Conservation (phyloP, 441 rosid genomes). For the Dalechampia spathulata region DNA sequence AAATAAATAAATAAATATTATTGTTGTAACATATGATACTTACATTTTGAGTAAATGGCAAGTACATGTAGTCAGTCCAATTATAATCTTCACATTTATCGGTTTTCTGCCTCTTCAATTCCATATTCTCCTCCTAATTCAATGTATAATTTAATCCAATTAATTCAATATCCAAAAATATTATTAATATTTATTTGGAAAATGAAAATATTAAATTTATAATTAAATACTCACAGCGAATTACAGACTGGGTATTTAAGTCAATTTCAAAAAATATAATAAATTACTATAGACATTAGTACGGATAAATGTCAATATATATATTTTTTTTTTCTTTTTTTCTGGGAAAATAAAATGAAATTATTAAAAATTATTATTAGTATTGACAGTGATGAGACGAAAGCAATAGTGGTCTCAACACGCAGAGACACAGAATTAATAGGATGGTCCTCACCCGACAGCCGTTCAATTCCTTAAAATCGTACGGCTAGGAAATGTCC, state of each 20-base stretch:
- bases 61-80: slow-evolving; percentile 77
- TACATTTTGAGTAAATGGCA: slow-evolving; percentile 79
- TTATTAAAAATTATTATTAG: neutral
- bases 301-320: slow-evolving; percentile 8
- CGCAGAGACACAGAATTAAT: slow-evolving; percentile 15
- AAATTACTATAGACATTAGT: too few relatives aligned
- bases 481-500: slow-evolving; percentile 33
- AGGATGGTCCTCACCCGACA: slow-evolving; percentile 35
- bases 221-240: too few relatives aligned
- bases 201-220: too few relatives aligned
- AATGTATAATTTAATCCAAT: neutral
- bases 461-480: slow-evolving; percentile 30
- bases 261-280: too few relatives aligned
- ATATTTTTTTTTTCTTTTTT: too few relatives aligned
- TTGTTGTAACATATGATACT: slow-evolving; percentile 14
- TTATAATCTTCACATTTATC: slow-evolving; percentile 38
- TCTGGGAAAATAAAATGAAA: too few relatives aligned
- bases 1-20: too few relatives aligned
- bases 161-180: too few relatives aligned
- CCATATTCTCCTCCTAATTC: slow-evolving; percentile 71
- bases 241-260: too few relatives aligned
- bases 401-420: slow-evolving; percentile 13
- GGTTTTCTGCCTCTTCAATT: slow-evolving; percentile 56
- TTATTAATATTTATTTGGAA: too few relatives aligned
- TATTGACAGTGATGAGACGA: neutral